Base-by-base conservation (phyloP, 208 protist species). In the Borovskyia barvae region DNA sequence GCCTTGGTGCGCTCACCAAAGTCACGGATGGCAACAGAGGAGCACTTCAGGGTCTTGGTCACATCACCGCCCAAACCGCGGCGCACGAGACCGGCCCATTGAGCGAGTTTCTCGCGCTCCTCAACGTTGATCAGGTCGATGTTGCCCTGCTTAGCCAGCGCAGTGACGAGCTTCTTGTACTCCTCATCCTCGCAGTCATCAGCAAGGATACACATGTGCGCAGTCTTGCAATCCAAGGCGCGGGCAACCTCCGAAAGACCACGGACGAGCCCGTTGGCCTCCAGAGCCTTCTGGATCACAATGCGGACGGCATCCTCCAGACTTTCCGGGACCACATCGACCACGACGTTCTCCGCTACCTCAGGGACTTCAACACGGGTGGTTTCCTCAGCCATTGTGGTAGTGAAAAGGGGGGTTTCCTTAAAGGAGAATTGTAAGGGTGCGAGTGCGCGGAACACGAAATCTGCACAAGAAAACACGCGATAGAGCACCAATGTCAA, bases 111-210 rank as follows among this genome's bases (percentile, higher is more conserved):
- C 77, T 79, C 75, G 47, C 82, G 77, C 71, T 90, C 82, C 61
- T 86, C 81, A 24, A 96, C 84, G 61, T 84, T 85, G 74, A 96
- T 90, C 39, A 96, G 72, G 58, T 94, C 83, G 62, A 94, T 87
- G 49, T 87, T 75, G 46, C 85, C 74, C 71, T 93, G 87, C 52
- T 77, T 82, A 52, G 80, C 71, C 29, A 96, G 85, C 40, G 84
- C 86, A 8, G 71, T 86, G 54, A 96, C 77, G 37, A 96, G 87
- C 54, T 91, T 93, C 82, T 94, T 96, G 85, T 94, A 96, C 52
- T 81, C 83, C 77, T 87, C 86, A 62, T 96, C 87, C 56, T 96
- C 90, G 77, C 87, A 94, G 76, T 94, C 87, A 20, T 94, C 87
- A 39, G 90, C 87, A 50, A 96, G 86, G 47, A 96, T 80, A 72